Percentiles rank a stretch among this genome's conserved stretches.
Evolutionary conservation across 1,284 basidiomycete genomes (phyloP).

Genomic region (Earliella scabrosa): DNA sequence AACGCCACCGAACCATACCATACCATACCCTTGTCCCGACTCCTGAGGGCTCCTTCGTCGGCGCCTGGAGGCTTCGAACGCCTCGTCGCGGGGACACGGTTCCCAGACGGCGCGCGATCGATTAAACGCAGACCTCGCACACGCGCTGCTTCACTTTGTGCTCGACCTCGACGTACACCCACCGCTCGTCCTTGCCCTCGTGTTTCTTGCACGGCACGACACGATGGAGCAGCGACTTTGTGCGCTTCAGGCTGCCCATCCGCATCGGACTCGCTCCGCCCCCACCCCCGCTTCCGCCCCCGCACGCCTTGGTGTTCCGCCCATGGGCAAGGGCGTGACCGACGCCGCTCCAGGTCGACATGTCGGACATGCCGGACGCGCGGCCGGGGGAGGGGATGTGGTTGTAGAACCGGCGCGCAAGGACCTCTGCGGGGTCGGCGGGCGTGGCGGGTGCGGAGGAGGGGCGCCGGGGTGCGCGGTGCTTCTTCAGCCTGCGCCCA

Average conservation of each 20-base stretch:
- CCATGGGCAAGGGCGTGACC: not conserved
- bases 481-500: constrained; percentile 30
- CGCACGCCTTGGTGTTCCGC: no score
- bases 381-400: constrained; percentile 21
- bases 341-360: constrained; percentile 14
- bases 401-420: constrained; percentile 37
- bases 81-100: not conserved
- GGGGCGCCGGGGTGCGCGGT: constrained; percentile 13
- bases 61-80: not conserved
- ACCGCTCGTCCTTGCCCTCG: constrained; percentile 35
- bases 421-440: constrained; percentile 35
- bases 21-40: not conserved
- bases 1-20: not conserved
- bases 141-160: constrained; percentile 41
- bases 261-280: not conserved
- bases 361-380: constrained; percentile 11
- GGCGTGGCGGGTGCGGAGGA: constrained; percentile 16
- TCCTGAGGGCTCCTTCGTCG: not conserved
- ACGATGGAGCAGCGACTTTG: constrained; percentile 34
- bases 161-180: constrained; percentile 47
- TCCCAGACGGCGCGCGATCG: not conserved
- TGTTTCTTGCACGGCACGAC: constrained; percentile 29
- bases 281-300: not conserved
- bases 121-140: constrained; percentile 20
- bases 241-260: constrained; percentile 12